phyloP scores from a whole-genome alignment of 2,329 filamentous ascomycete species.

The Dactylellina leptospora region DNA sequence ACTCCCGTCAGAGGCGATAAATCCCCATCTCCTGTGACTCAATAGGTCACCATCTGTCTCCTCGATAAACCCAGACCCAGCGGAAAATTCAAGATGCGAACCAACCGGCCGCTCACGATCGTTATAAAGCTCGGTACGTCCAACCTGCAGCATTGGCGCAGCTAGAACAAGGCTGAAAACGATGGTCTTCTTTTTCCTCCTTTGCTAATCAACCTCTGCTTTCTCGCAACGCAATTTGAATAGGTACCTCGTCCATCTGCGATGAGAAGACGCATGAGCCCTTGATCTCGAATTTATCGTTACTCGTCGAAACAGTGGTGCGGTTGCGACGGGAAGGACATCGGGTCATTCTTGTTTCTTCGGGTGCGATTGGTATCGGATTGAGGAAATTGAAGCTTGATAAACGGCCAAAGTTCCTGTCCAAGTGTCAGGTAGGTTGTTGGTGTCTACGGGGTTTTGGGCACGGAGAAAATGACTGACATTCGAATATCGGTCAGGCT shows the following conservation, averaged over 20 bases:
- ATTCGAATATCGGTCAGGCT: conserved; percentile 65
- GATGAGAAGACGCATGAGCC: conserved; percentile 95
- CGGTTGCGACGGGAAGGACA: conserved; percentile 89
- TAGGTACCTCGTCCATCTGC: conserved; percentile 98
- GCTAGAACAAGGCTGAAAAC: background rate
- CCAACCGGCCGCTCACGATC: conserved; percentile 67
- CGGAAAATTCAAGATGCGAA: conserved; percentile 25
- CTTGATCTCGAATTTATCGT: conserved; percentile 84
- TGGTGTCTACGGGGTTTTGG: background rate
- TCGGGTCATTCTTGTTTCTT: conserved; percentile 93
- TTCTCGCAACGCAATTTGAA: conserved; percentile 17
- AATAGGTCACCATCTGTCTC: background rate
- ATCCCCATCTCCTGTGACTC: background rate
- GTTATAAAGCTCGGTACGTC: conserved; percentile 85
- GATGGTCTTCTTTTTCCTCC: background rate
- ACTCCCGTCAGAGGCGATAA: background rate
- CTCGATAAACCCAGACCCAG: no score
- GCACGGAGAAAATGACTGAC: background rate
- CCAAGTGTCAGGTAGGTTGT: conserved; percentile 76
- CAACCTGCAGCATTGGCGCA: conserved; percentile 8
- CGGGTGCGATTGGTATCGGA: conserved; percentile 93
- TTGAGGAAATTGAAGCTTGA: conserved; percentile 88
- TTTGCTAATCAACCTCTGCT: conserved; percentile 16
- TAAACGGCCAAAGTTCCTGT: conserved; percentile 86
- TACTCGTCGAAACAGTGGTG: conserved; percentile 93